phyloP scores from a whole-genome alignment of 2,329 filamentous ascomycete genomes.

The Trichoderma sp. region DNA sequence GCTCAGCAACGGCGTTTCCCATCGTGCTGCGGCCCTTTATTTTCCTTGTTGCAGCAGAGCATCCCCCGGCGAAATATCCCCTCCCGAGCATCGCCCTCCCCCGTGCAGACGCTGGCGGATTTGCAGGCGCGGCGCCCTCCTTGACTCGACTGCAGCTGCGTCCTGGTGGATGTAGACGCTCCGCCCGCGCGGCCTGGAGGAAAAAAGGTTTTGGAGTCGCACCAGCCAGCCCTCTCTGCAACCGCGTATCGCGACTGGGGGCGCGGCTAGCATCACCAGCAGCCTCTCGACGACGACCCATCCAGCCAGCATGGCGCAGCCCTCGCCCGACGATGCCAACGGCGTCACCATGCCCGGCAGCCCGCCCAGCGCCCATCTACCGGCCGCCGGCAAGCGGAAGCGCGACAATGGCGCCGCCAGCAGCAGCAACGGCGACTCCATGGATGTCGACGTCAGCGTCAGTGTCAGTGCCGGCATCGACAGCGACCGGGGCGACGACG shows the following conservation, averaged over 20 bases:
- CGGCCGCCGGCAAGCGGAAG: constrained; percentile 58
- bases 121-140: constrained; percentile 30
- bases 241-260: constrained; percentile 47
- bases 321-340: constrained; percentile 45
- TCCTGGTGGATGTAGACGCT: constrained; percentile 40
- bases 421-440: constrained; percentile 34
- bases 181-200: constrained; percentile 41
- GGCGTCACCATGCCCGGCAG: constrained; percentile 44
- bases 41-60: not conserved
- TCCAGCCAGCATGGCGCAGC: constrained; percentile 47
- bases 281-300: constrained; percentile 29
- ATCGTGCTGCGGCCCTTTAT: constrained; percentile 32
- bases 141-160: constrained; percentile 36
- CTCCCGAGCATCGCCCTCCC: constrained; percentile 16
- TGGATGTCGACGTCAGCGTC: constrained; percentile 32
- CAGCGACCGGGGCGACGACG: not conserved
- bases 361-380: constrained; percentile 38
- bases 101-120: constrained; percentile 30
- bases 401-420: constrained; percentile 52
- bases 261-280: constrained; percentile 39
- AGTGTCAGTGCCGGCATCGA: not conserved
- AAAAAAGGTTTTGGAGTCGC: constrained; percentile 45
- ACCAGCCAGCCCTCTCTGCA: constrained; percentile 43
- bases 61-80: constrained; percentile 33
- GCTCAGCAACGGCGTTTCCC: constrained; percentile 38